Base-by-base conservation (phyloP, 305 asterid genomes). In the Stenogyne calaminthoides region DNA sequence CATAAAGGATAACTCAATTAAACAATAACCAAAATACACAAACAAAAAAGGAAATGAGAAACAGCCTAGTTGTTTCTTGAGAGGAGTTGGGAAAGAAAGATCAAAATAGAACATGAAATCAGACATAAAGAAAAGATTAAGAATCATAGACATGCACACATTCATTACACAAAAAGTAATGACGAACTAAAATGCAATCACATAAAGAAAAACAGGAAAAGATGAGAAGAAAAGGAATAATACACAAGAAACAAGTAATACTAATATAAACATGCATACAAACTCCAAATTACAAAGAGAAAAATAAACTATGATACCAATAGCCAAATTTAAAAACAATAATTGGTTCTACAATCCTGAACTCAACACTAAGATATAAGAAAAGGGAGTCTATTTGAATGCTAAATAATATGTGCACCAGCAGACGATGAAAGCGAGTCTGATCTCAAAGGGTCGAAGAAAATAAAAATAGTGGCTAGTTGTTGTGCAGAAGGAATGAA, bases 401-500 rank as follows among this genome's bases (percentile, higher is more conserved):
- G 49, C 18, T 34, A 62, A 75, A 59, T 3, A 52, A 2, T 49
- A 51, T 42, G 42, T 37, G 73, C 56, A 76, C 80, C 74, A 67
- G 75, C 70, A 80, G 65, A 69, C 49, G 58, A 11, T 59, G 40
- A 40, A 70, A 42, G 64, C 42, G 64, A 44, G 72, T 69, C 56
- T 51, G 55, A 49, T 20, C 76, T 22, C 59, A 57, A 40, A 18
- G 77, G 72, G 56, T 36, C 51, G 29, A 27, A 59, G 68, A 25
- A 18, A 64, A 51, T 4, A 19, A 9, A 32, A 59, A 64, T 7
- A 52, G 47, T 71, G 25, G 44, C 12, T 7, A 18, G 55, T 19
- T 44, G 18, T 15, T 16, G 27, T 70, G 71, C 60, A 22, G 46
- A 78, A 78, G 72, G 75, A 67, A 65, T 58, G 54, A 34, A 42